Percentiles rank a stretch among this genome's conserved stretches.
phyloP scores from a whole-genome alignment of 257 asterid species.

The Anisodus tanguticus region DNA sequence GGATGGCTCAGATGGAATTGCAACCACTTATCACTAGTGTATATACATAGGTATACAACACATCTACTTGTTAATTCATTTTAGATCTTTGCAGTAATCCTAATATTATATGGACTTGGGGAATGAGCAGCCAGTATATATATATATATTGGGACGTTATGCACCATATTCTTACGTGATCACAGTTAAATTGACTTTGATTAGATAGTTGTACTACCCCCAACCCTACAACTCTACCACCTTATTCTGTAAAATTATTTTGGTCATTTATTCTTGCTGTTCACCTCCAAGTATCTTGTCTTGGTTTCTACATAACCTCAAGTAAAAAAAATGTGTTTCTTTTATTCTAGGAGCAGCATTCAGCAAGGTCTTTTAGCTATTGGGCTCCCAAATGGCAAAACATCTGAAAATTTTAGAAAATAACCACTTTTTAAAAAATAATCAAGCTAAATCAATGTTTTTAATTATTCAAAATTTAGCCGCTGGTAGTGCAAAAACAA shows the following conservation, averaged over 20 bases:
- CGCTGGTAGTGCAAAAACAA: too few species aligned
- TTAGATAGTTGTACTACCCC: constrained; percentile 29
- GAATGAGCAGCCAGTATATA: neutral
- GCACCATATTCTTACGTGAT: neutral
- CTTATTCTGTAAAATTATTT: neutral
- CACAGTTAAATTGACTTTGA: constrained; percentile 28
- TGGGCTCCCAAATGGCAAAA: too few species aligned
- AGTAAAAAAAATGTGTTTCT: too few species aligned
- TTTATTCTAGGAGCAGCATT: too few species aligned
- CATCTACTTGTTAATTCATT: neutral
- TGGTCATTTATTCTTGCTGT: constrained; percentile 26
- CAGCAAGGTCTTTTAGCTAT: too few species aligned
- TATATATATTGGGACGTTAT: neutral
- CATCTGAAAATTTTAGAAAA: too few species aligned
- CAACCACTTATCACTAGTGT: too few species aligned
- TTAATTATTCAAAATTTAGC: too few species aligned
- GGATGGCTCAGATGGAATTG: neutral
- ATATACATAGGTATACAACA: too few species aligned
- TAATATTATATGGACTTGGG: neutral
- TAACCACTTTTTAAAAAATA: too few species aligned
- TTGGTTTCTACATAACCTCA: neutral
- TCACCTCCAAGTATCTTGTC: constrained; percentile 26
- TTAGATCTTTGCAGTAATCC: neutral
- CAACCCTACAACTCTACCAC: constrained; percentile 16
- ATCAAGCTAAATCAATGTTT: too few species aligned